Percentiles rank a stretch among this genome's conserved stretches.
Conservation (phyloP, 2,329 filamentous ascomycete genomes). For the Epichloe hybrida region DNA sequence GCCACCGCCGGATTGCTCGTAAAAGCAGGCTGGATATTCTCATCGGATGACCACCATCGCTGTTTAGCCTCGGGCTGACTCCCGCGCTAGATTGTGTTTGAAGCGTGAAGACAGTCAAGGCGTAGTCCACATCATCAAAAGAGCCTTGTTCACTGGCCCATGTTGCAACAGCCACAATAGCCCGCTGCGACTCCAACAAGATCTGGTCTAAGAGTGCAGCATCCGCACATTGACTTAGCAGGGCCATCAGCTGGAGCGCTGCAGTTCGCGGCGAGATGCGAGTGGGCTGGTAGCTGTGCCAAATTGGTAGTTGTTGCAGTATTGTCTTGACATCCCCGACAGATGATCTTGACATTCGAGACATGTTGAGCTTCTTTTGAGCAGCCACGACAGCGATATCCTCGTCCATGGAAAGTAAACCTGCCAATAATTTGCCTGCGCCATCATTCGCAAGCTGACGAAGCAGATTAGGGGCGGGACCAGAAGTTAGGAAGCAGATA, state of each 20-base stretch:
- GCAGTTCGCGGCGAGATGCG: conserved; percentile 49
- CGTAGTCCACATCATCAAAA: conserved; percentile 23
- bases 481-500: conserved; percentile 45
- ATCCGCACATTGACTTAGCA: conserved; percentile 17
- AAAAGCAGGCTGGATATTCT: conserved; percentile 18
- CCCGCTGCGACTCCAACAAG: conserved; percentile 15
- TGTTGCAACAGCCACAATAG: conserved; percentile 14
- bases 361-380: conserved; percentile 55
- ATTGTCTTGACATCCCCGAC: conserved; percentile 40
- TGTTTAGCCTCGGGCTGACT: conserved; percentile 10
- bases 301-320: conserved; percentile 42
- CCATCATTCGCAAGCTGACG: conserved; percentile 42
- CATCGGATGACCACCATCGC: conserved; percentile 14
- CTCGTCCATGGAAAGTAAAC: conserved; percentile 36
- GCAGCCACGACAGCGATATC: conserved; percentile 49
- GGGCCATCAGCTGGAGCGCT: conserved; percentile 49
- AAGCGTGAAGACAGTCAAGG: conserved; percentile 28
- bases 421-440: conserved; percentile 39
- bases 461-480: conserved; percentile 45
- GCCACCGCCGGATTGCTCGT: conserved; percentile 17
- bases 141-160: conserved; percentile 7
- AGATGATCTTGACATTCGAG: conserved; percentile 46
- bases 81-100: conserved; percentile 20
- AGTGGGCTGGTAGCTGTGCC: conserved; percentile 39
- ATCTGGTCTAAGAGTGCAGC: conserved; percentile 15